Base-by-base conservation (phyloP, 2,329 filamentous ascomycete species). In the Ploettnerulaceae sp. region DNA sequence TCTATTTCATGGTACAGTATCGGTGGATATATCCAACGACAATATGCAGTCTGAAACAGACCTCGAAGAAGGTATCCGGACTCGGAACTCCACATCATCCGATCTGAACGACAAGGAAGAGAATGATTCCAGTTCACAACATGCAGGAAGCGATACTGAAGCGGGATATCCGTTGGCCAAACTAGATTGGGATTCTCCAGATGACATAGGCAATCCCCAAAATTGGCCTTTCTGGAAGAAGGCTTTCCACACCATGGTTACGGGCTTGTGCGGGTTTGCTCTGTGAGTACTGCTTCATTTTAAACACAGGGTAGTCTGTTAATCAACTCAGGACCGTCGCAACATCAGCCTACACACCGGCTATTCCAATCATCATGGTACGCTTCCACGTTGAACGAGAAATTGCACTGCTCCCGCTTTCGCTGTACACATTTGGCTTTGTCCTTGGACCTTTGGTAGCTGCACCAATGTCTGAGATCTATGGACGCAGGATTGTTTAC, bases 401-500 rank as follows among this genome's bases (percentile, higher is more conserved):
- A 1, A 69, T 71, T 6, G 75, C 80, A 0, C 66, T 84, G n/a
- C 64, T 84, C 0, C 75, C 76, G 0, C 61, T 84, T 0, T 74
- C 80, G 0, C 61, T 81, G 5, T 85, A 81, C 60, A 73, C 79
- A 5, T 63, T 82, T 7, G 80, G 79, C 0, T 69, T 84, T 0
- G 77, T 68, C 3, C 66, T 82, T 12, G 81, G 80, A 0, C 81
- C 81, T 5, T 64, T 82, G 50, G 74, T 86, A 2, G 85, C 81
- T 76, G 83, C 82, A 3, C 81, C 82, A 0, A 61, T 86, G 15
- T 72, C 76, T 22, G 82, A 86, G 57, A 61, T 85, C 7, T 79
- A 76, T 44, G 82, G 78, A 4, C 71, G 78, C 2, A 74, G 83
- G 51, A 60, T 74, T 15, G 68, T 84, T n/a, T 82, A 83, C 59